These are phyloP conservation scores for Hanseniaspora meyeri DNA, from an alignment of 805 yeast genomes.

Conservation along the genomic window DNA sequence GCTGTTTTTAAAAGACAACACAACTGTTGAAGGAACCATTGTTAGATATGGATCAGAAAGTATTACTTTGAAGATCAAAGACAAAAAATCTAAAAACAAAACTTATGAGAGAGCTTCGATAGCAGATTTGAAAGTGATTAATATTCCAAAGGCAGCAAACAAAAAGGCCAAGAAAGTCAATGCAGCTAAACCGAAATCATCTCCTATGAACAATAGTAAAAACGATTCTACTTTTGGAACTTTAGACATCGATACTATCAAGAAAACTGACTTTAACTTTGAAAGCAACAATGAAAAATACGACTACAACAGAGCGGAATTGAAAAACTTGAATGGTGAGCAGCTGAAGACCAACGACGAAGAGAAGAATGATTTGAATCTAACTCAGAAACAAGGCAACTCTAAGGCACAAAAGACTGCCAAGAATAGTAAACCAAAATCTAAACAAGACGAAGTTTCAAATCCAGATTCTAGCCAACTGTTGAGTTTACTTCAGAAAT, in stretches of 20 bases:
- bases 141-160: conserved; percentile 1
- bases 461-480: background rate
- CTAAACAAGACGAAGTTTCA: background rate
- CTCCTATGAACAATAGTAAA: background rate
- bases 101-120: conserved; percentile 1
- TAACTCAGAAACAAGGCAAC: background rate
- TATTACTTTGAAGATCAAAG: background rate
- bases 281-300: conserved; percentile 7
- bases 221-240: conserved; percentile 10
- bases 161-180: background rate
- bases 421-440: background rate
- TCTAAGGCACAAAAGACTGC: background rate
- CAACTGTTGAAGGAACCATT: conserved; percentile 7
- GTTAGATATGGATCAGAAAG: background rate
- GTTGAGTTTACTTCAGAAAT: background rate
- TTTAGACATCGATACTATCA: conserved; percentile 3
- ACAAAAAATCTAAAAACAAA: background rate
- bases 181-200: background rate
- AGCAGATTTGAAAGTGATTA: conserved; percentile 4
- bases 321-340: background rate
- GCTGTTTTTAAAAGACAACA: conserved; percentile 1
- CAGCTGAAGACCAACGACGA: background rate
- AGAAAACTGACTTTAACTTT: conserved; percentile 9
- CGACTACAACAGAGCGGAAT: conserved; percentile 1
- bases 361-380: background rate